phyloP scores from a whole-genome alignment of 495 filamentous ascomycete species.

The Aspergillus leporis region DNA sequence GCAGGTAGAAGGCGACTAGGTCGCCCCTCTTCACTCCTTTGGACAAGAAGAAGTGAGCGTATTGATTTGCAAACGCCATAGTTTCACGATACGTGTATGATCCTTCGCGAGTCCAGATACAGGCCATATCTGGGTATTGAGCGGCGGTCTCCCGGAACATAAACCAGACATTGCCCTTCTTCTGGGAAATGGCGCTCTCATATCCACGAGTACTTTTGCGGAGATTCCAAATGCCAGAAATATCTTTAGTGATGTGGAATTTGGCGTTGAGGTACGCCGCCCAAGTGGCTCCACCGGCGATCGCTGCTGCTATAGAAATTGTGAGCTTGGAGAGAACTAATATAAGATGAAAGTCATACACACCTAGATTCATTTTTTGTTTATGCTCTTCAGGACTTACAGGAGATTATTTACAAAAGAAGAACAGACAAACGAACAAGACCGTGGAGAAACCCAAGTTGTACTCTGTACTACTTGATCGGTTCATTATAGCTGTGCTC shows the following conservation, averaged over 20 bases:
- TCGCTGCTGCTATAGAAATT: conserved; percentile 26
- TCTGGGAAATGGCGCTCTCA: conserved; percentile 39
- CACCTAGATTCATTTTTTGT: neutral
- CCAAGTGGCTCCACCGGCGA: conserved; percentile 47
- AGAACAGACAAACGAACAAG: neutral
- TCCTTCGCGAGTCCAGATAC: conserved; percentile 66
- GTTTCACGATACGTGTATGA: conserved; percentile 64
- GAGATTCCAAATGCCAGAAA: conserved; percentile 34
- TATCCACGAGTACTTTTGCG: conserved; percentile 39
- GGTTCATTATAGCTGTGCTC: neutral
- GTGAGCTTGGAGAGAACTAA: neutral
- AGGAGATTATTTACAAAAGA: neutral
- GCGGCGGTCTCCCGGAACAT: conserved; percentile 58
- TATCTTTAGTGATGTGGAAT: conserved; percentile 63
- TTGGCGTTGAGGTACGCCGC: conserved; percentile 71
- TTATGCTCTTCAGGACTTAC: neutral
- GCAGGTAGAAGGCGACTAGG: conserved; percentile 67
- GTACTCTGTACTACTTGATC: neutral
- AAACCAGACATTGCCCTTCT: conserved; percentile 63
- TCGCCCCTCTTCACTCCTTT: conserved; percentile 64
- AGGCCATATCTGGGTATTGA: conserved; percentile 47
- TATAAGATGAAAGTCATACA: neutral
- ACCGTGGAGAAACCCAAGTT: neutral
- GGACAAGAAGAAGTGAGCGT: conserved; percentile 62
- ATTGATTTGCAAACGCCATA: conserved; percentile 57